Evolutionary conservation across 371 early-diverging fungal species (phyloP).

Genomic region (Mortierella sp.): DNA sequence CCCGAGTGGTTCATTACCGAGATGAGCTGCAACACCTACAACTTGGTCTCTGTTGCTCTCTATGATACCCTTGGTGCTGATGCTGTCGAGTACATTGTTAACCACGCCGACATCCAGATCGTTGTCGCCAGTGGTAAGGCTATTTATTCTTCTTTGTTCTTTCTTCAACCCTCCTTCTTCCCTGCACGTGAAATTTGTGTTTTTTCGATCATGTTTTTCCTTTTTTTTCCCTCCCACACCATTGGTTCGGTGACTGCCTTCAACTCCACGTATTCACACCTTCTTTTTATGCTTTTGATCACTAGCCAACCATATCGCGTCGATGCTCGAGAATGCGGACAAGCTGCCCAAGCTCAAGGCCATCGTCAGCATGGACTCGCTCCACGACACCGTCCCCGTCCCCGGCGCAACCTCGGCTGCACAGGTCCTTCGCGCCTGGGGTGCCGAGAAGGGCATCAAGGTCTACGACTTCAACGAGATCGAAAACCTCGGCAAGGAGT

Average conservation of each 20-base stretch:
- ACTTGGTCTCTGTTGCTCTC: conserved; percentile 80
- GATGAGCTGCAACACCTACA: conserved; percentile 67
- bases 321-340: conserved; percentile 68
- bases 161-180: background rate
- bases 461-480: conserved; percentile 73
- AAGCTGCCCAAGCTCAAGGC: conserved; percentile 74
- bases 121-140: conserved; percentile 78
- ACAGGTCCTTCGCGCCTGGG: conserved; percentile 67
- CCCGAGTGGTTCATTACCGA: conserved; percentile 87
- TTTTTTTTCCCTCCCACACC: background rate
- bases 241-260: background rate
- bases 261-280: background rate
- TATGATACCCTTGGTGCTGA: conserved; percentile 89
- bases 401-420: conserved; percentile 60
- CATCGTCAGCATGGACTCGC: conserved; percentile 84
- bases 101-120: conserved; percentile 77
- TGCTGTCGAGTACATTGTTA: conserved; percentile 80
- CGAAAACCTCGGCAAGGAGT: conserved; percentile 73
- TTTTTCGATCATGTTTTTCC: background rate
- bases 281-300: background rate
- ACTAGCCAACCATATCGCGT: conserved; percentile 77
- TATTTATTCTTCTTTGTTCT: background rate
- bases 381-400: conserved; percentile 63
- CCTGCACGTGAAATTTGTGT: conserved; percentile 19
- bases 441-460: conserved; percentile 62